These are phyloP conservation scores for Oryza glumipatula DNA, from an alignment of 176 grass and related monocot genomes.

Conservation along the genomic window DNA sequence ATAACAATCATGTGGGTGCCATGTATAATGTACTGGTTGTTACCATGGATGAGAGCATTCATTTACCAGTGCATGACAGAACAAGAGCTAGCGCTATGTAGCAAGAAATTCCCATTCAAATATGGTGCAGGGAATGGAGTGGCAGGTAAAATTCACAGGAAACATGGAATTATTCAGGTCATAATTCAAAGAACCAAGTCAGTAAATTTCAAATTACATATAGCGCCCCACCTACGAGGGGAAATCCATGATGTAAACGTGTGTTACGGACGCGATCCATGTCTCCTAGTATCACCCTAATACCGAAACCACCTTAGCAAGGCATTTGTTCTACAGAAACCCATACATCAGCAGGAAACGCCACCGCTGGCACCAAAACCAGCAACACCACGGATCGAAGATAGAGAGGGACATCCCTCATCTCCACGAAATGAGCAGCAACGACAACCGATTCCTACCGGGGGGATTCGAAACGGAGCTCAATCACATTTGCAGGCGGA, in stretches of 20 bases:
- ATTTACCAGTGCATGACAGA: background rate
- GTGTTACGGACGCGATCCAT: background rate
- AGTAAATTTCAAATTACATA: background rate
- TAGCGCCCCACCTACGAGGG: background rate
- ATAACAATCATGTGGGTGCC: no score
- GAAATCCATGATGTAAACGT: background rate
- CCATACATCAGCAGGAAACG: slow-evolving; percentile 5
- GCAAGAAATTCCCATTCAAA: background rate
- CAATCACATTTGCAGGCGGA: background rate
- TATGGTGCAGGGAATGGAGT: background rate
- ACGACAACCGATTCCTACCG: background rate
- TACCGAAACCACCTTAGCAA: background rate
- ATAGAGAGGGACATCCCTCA: background rate
- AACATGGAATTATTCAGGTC: background rate
- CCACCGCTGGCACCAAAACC: background rate
- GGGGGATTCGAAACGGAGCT: background rate
- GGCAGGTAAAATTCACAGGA: background rate
- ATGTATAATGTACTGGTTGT: background rate
- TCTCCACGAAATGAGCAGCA: background rate
- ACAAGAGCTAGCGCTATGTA: background rate
- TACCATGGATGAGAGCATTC: background rate
- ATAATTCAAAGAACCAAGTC: background rate
- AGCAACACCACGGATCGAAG: background rate
- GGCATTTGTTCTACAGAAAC: slow-evolving; percentile 13
- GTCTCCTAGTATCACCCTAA: background rate